Conservation (phyloP, 2,329 filamentous ascomycete species). For the Colletotrichum sp. region DNA sequence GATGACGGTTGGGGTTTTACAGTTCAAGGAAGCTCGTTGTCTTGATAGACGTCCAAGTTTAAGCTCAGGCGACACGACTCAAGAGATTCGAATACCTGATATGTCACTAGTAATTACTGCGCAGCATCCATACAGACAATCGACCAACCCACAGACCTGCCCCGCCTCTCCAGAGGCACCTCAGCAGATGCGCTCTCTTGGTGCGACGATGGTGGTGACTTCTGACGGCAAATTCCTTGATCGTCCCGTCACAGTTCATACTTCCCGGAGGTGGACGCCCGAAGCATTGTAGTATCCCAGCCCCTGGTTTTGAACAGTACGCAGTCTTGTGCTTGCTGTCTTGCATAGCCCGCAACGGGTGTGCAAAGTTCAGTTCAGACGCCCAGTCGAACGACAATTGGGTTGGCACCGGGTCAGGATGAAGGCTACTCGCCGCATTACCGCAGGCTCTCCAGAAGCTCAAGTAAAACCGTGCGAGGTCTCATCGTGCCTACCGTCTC, state of each 20-base stretch:
- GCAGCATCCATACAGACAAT: no score
- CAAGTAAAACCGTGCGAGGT: not conserved
- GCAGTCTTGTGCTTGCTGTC: not conserved
- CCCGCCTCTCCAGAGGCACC: not conserved
- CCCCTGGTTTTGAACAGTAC: not conserved
- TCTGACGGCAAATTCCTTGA: not conserved
- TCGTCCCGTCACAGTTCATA: not conserved
- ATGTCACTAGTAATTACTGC: not conserved
- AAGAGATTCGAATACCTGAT: not conserved
- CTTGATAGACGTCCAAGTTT: not conserved
- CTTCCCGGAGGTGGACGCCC: not conserved
- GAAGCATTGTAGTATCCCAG: not conserved
- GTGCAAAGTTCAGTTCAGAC: not conserved
- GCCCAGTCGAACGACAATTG: not conserved
- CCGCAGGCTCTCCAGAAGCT: not conserved
- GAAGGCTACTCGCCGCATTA: not conserved
- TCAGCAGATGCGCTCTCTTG: not conserved
- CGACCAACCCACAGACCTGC: not conserved
- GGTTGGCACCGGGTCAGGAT: not conserved
- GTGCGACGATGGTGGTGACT: not conserved
- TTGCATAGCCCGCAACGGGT: not conserved
- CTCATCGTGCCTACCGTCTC: not conserved
- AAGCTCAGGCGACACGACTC: not conserved
- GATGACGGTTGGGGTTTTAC: not conserved
- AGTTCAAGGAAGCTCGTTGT: not conserved